Evolutionary conservation across 331 rosid species (phyloP), one percentile per base, ranked within the genome.

Genomic region (Stylosanthes scabra): DNA sequence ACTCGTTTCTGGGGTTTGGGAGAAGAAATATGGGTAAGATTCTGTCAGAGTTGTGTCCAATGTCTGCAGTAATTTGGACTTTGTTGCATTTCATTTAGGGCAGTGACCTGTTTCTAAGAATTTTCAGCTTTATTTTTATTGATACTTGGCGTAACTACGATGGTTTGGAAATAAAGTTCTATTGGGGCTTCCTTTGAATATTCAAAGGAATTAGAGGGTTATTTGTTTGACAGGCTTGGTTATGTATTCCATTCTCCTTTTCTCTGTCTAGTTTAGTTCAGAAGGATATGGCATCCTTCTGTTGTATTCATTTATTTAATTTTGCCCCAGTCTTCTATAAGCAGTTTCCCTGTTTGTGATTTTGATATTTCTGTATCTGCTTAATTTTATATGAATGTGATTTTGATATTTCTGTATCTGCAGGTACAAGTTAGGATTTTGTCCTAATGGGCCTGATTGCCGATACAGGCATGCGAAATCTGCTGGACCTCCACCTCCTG

Each of bases 371-470:
- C n/a, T n/a, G n/a, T n/a, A n/a, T 55, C 61, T 65, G 57, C 56
- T 45, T 15, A 42, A 50, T 50, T 58, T 47, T 76, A 56, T 63
- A 54, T 40, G 66, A 5, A 37, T 62, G 12, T 72, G 59, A 55
- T 65, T 61, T 44, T 42, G 46, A 74, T 57, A 64, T 59, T 73
- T 66, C 41, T 70, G 71, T 72, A 47, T 65, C 78, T 83, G 79
- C 88, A 95, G 99, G 99, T 95, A 90, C 91, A 95, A 92, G 88
- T 85, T 92, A 69, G 99, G 99, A 45, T 95, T 95, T 83, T 95
- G 99, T 80, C 99, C 99, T 70, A 95, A 95, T 82, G 99, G 99
- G 60, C 83, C 99, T 44, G 99, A 95, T 77, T 95, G 99, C 80
- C 97, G 99, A 59, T 95, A 95, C 75, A 90, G 99, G 75, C 99